Conservation (phyloP, 2,329 filamentous ascomycete species). For the Cercospora sp. region DNA sequence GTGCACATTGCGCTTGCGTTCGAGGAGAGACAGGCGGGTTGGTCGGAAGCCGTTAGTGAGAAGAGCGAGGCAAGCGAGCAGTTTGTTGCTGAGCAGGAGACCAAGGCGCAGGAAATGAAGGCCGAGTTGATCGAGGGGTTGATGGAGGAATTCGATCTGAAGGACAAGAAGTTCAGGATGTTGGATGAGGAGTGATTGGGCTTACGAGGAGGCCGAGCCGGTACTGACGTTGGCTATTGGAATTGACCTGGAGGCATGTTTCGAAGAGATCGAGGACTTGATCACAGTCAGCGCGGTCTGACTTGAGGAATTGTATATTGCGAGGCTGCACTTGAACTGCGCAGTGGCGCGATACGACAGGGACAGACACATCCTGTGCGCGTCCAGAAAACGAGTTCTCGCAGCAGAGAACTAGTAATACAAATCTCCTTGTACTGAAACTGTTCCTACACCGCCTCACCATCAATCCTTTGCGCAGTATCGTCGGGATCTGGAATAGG, state of each 20-base stretch:
- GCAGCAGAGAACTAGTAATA: neutral
- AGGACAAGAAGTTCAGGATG: neutral
- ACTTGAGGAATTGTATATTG: neutral
- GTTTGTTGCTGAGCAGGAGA: neutral
- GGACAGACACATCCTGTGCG: neutral
- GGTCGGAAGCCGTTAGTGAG: neutral
- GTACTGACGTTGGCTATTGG: neutral
- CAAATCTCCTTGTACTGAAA: neutral
- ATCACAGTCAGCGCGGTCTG: neutral
- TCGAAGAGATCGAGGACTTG: neutral
- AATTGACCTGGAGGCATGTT: too few relatives aligned
- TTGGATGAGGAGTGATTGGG: neutral
- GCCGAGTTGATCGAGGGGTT: neutral
- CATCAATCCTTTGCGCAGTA: constrained; percentile 10
- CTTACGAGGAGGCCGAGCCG: neutral
- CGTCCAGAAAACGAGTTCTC: neutral
- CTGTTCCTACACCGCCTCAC: neutral
- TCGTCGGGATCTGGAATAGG: constrained; percentile 17
- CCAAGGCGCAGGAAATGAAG: neutral
- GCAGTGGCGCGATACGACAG: neutral
- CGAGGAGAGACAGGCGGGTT: neutral
- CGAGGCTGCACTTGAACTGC: neutral
- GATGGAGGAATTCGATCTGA: neutral
- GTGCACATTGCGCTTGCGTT: neutral
- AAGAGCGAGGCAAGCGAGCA: neutral